Conservation (phyloP, 768 basidiomycete species). For the Fibroporia radiculosa region DNA sequence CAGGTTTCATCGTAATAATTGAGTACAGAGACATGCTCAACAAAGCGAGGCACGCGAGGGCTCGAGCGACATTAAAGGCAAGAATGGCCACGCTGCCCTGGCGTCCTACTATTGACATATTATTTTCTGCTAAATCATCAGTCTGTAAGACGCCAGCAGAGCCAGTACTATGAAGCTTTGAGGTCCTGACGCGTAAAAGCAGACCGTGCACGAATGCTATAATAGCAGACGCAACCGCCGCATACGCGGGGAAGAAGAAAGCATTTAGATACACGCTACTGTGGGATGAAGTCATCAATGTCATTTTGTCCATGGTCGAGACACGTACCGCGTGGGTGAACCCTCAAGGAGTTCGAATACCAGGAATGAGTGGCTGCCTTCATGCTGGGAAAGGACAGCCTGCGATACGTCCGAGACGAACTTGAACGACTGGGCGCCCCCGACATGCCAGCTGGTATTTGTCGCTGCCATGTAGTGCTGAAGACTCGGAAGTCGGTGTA, state of each 20-base stretch:
- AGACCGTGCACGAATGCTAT: background rate
- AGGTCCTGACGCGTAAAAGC: background rate
- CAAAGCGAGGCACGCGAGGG: slow-evolving; percentile 24
- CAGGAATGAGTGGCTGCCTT: too few relatives aligned
- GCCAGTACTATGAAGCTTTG: background rate
- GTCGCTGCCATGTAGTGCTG: too few relatives aligned
- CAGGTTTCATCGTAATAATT: background rate
- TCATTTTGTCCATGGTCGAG: too few relatives aligned
- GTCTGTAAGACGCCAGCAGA: background rate
- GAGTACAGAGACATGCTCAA: slow-evolving; percentile 26
- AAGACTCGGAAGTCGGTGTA: too few relatives aligned
- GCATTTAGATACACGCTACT: background rate
- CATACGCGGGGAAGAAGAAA: background rate
- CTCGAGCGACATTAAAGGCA: slow-evolving; percentile 24
- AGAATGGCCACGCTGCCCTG: slow-evolving; percentile 28
- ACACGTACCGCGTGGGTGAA: too few relatives aligned
- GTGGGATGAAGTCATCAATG: too few relatives aligned
- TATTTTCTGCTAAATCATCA: background rate
- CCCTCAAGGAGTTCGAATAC: too few relatives aligned
- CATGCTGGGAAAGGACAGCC: too few relatives aligned
- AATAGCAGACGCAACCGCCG: background rate
- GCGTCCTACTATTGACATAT: background rate
- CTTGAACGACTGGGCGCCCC: too few relatives aligned
- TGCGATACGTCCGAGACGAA: too few relatives aligned
- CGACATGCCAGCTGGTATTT: too few relatives aligned